A percentile compares a stretch with the other conserved stretches of the same genome.
These are phyloP conservation scores for Vachellia collinsii DNA, from an alignment of 306 rosid species.

Conservation along the genomic window DNA sequence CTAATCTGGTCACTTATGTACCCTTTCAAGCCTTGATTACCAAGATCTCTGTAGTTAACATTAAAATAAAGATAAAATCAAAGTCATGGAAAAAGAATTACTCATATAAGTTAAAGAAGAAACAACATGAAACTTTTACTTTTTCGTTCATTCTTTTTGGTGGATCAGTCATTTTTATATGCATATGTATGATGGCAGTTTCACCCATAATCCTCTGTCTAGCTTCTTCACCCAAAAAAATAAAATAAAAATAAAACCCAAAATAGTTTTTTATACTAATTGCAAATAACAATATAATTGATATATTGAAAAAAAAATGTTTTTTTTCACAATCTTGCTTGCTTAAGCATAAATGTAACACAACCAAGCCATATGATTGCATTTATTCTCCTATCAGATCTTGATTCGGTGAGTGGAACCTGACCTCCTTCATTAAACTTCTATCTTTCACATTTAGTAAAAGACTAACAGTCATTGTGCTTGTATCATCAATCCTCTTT, in stretches of 20 bases:
- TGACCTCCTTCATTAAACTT: constrained; percentile 24
- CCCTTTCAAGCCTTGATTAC: constrained; percentile 96
- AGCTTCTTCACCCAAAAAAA: neutral
- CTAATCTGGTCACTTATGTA: constrained; percentile 73
- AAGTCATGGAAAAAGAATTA: constrained; percentile 6
- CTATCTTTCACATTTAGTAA: neutral
- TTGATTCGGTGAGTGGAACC: constrained; percentile 23
- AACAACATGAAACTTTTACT: constrained; percentile 14
- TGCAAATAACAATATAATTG: neutral
- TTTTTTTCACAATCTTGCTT: neutral
- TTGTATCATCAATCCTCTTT: constrained; percentile 17
- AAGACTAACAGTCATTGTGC: neutral
- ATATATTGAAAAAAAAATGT: neutral
- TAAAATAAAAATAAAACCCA: too few species aligned
- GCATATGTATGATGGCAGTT: constrained; percentile 13
- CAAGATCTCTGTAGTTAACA: constrained; percentile 75
- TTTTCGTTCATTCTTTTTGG: neutral
- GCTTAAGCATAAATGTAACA: constrained; percentile 8
- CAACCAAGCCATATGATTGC: constrained; percentile 24
- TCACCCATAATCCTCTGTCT: constrained; percentile 30
- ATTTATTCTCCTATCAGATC: constrained; percentile 28
- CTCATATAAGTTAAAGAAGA: constrained; percentile 1
- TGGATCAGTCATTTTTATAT: constrained; percentile 12
- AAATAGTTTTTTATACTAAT: neutral
- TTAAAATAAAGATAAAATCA: constrained; percentile 35